Percentiles rank a stretch among this genome's conserved stretches.
phyloP scores from a whole-genome alignment of 495 filamentous ascomycete genomes.

The Talaromyces thailandensis region DNA sequence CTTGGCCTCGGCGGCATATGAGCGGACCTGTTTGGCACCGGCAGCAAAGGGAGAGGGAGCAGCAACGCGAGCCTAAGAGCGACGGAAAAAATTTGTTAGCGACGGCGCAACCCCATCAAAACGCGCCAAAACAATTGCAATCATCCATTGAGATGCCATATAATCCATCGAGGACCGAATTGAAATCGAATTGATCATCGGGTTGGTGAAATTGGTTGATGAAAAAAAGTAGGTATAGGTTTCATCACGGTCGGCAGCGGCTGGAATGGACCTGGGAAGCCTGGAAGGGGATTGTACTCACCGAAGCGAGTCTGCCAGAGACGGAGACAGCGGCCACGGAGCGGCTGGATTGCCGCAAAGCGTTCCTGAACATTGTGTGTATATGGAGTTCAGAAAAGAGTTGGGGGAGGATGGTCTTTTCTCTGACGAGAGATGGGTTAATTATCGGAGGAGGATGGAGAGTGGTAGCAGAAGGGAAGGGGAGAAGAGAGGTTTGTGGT shows the following conservation, averaged over 20 bases:
- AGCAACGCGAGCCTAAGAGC: slow-evolving; percentile 70
- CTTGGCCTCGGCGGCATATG: slow-evolving; percentile 90
- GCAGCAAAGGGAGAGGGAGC: slow-evolving; percentile 65
- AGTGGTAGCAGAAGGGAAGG: slow-evolving; percentile 10
- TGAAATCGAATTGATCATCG: slow-evolving; percentile 33
- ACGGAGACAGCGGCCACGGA: slow-evolving; percentile 88
- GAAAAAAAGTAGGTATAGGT: background rate
- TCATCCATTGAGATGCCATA: slow-evolving; percentile 16
- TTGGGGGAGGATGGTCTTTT: slow-evolving; percentile 28
- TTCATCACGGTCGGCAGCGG: background rate
- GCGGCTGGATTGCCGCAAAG: slow-evolving; percentile 90
- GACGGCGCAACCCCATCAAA: slow-evolving; percentile 18
- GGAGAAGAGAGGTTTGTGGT: slow-evolving; percentile 32
- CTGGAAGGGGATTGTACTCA: slow-evolving; percentile 53
- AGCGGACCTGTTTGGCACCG: slow-evolving; percentile 68
- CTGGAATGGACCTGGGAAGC: slow-evolving; percentile 9
- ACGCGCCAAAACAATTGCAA: slow-evolving; percentile 17
- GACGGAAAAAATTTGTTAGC: slow-evolving; percentile 40
- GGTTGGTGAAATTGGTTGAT: slow-evolving; percentile 11
- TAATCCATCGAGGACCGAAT: slow-evolving; percentile 25
- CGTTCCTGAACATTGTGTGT: slow-evolving; percentile 88
- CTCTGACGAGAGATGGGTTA: slow-evolving; percentile 40
- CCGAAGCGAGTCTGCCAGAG: slow-evolving; percentile 78
- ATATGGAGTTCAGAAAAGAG: slow-evolving; percentile 41
- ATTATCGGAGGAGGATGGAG: slow-evolving; percentile 41